Base-by-base conservation (phyloP, 2,329 filamentous ascomycete species). In the Scedosporium apiospermum region DNA sequence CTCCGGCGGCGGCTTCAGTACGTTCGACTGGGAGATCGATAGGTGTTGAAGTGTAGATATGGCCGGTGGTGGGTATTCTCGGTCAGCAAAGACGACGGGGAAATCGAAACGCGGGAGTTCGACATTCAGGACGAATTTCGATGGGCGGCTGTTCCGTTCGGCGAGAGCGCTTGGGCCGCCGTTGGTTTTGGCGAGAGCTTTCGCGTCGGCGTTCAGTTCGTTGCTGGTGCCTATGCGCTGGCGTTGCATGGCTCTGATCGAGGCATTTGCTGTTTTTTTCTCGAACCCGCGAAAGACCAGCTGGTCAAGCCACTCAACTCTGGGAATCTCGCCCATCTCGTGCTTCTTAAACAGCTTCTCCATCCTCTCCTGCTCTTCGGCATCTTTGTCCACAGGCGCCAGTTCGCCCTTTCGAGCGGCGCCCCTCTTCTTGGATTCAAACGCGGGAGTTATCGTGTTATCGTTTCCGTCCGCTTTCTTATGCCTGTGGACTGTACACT, bases 81-180 rank as follows among this genome's bases (percentile, higher is more conserved):
- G 87, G 72, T 99, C 95, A 34, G 91, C 90, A 77, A 96, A 99
- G 27, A 99, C 91, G 51, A 99, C 86, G 0, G 95, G 91, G 68
- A 97, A 96, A 71, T 99, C 95, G 72, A 97, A 99, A 10, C 93
- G 87, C 12, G 93, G 93, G 58, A 99, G 85, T 70, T 99, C 95
- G 58, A 99, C 82, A 69, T 96, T 92, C 18, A 99, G 83, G 58
- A 88, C 86, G 71, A 96, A 97, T 7, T 87, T 85, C 1, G 82
- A 82, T 2, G 76, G 72, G 1, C 75, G 76, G 3, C 18, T 58
- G 38, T 58, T 27, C 9, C 18, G 51, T 9, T 55, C 51, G 6
- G 51, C 21, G 23, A 55, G n/a, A 7, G 57, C n/a, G 38, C 30
- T 58, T 4, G 75, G 73, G 14, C 71, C 69, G 55, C 86, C 82